Evolutionary conservation across 352 stramenopile species (phyloP), one percentile per base, ranked within the genome.

Genomic region (Elongisporangium senticosum): DNA sequence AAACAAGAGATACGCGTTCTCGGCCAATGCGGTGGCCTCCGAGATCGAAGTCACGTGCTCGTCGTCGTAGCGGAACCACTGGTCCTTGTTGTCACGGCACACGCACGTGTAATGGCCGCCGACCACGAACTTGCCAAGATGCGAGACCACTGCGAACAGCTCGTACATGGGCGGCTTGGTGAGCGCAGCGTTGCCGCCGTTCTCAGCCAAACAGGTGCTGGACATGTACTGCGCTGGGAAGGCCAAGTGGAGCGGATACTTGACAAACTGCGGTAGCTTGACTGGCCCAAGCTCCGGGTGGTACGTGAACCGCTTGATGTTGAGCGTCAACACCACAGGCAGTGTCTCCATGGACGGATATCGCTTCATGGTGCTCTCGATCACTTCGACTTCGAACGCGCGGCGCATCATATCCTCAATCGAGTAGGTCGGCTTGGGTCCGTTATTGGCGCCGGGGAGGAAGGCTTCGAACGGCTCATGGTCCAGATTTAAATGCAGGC

Each of bases 281-380:
- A 94, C 79, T 0, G 85, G 85, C 0, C 85, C 85, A 3, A 83
- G 74, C 53, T 89, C 75, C 0, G 82, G 83, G 58, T 94, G 79
- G 63, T 93, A 94, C 24, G 85, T 90, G 58, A 94, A 94, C 3
- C 85, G 80, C 69, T 94, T 94, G 65, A 94, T 77, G 56, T 87
- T 91, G 51, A 92, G 63, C 19, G 79, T 93, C 28, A 94, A 60
- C 53, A 94, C 85, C 24, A 87, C 79, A 4, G 85, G 85, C 6
- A 94, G 67, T 3, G 82, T 75, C 53, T 94, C 85, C 40, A 93
- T 77, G 11, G 70, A 83, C 53, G 79, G 87, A 53, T 80, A 75
- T 37, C 86, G 82, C 61, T 88, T 90, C 76, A 90, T 89, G 11
- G 62, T 77, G 15, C 72, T 64, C 56, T 90, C 75, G 37, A 89